A percentile compares a stretch with the other conserved stretches of the same genome.
phyloP scores from a whole-genome alignment of 768 basidiomycete genomes.

The Auricularia sp. region DNA sequence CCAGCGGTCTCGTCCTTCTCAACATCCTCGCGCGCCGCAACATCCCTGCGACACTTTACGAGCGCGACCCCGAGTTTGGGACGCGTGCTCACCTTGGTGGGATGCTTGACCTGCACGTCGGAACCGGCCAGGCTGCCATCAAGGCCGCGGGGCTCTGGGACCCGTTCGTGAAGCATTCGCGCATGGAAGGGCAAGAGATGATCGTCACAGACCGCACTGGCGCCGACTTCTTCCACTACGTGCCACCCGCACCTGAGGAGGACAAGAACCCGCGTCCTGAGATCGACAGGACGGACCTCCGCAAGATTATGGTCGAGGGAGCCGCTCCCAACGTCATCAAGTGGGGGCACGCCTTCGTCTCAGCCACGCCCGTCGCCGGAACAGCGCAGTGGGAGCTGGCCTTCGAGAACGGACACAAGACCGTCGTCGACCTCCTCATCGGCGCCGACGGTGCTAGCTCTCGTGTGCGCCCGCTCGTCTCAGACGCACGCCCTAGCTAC shows the following conservation, averaged over 20 bases:
- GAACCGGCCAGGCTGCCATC: slow-evolving; percentile 17
- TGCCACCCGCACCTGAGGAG: neutral
- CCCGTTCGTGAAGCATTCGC: slow-evolving; percentile 13
- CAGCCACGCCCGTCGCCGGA: neutral
- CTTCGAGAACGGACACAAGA: neutral
- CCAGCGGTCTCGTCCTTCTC: neutral
- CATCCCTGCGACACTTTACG: neutral
- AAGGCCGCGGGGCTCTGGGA: slow-evolving; percentile 14
- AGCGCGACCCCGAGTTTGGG: neutral
- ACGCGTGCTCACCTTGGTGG: slow-evolving; percentile 7
- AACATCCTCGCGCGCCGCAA: neutral
- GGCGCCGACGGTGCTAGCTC: slow-evolving; percentile 36
- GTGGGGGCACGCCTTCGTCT: slow-evolving; percentile 5
- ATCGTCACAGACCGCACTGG: slow-evolving; percentile 12
- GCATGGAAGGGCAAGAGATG: slow-evolving; percentile 16
- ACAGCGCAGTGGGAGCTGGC: neutral
- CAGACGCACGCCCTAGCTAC: slow-evolving; percentile 22
- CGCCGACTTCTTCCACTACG: neutral
- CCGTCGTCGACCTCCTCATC: slow-evolving; percentile 18
- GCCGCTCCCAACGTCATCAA: slow-evolving; percentile 6
- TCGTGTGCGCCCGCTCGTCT: slow-evolving; percentile 25
- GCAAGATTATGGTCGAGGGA: slow-evolving; percentile 12
- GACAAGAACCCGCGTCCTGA: neutral
- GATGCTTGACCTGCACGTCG: slow-evolving; percentile 20
- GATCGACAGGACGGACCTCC: slow-evolving; percentile 1